These are phyloP conservation scores for Lichenothelia convexa DNA, from an alignment of 495 filamentous ascomycete genomes.

Conservation along the genomic window DNA sequence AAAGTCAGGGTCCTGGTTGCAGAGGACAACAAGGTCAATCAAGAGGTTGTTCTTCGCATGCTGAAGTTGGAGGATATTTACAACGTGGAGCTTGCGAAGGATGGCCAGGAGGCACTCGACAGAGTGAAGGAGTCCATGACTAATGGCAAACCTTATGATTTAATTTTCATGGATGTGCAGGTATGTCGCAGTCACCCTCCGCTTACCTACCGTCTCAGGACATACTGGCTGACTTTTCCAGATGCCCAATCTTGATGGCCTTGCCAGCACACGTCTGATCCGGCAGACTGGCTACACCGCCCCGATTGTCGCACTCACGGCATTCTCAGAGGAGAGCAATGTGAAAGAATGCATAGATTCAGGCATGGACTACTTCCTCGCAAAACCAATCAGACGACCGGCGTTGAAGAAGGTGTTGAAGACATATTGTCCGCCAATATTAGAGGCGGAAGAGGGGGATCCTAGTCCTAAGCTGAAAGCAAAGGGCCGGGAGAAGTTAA, in stretches of 20 bases:
- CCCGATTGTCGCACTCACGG: conserved; percentile 81
- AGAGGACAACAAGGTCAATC: conserved; percentile 89
- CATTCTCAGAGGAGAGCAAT: conserved; percentile 80
- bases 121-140: conserved; percentile 70
- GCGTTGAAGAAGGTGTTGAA: conserved; percentile 72
- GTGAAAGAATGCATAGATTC: conserved; percentile 22
- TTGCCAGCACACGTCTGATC: conserved; percentile 75
- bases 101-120: conserved; percentile 80
- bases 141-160: conserved; percentile 47
- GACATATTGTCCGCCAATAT: conserved; percentile 40
- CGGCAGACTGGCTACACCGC: conserved; percentile 70
- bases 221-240: conserved; percentile 21
- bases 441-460: conserved; percentile 18
- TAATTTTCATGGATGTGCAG: conserved; percentile 85
- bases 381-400: conserved; percentile 71
- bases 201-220: no score
- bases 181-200: no score
- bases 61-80: conserved; percentile 50
- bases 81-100: conserved; percentile 28
- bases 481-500: no score
- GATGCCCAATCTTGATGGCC: conserved; percentile 86
- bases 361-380: conserved; percentile 31
- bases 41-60: conserved; percentile 75
- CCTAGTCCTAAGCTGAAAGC: not conserved
- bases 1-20: conserved; percentile 76